phyloP scores from a whole-genome alignment of 2,329 filamentous ascomycete genomes.

The Fusarium poae region DNA sequence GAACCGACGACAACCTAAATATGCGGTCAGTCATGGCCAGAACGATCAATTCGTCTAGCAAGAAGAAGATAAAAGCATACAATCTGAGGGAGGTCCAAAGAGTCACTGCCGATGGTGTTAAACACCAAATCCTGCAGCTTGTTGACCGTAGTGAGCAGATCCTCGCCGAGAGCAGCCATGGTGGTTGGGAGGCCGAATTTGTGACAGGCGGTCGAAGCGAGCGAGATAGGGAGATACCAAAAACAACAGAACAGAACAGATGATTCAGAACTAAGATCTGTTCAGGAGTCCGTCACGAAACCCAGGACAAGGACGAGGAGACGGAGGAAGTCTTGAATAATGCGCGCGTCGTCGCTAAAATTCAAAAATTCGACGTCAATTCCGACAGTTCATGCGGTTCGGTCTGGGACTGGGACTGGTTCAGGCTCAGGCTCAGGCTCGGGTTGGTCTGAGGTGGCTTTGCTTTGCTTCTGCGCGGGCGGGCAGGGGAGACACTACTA shows the following conservation, averaged over 20 bases:
- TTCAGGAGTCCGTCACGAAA: conserved; percentile 40
- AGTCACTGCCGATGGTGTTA: conserved; percentile 99
- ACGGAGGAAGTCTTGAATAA: conserved; percentile 39
- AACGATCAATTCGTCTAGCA: conserved; percentile 28
- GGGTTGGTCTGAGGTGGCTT: conserved; percentile 24
- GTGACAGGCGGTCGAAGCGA: conserved; percentile 21
- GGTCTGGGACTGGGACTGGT: conserved; percentile 25
- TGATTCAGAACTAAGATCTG: conserved; percentile 28
- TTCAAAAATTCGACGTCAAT: conserved; percentile 45
- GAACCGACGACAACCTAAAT: conserved; percentile 94
- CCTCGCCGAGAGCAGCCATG: conserved; percentile 97
- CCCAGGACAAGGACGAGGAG: conserved; percentile 30
- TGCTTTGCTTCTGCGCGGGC: conserved; percentile 27
- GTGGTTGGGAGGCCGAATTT: conserved; percentile 46
- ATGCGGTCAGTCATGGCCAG: conserved; percentile 33
- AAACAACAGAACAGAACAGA: conserved; percentile 33
- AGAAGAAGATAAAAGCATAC: conserved; percentile 66
- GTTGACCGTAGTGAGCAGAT: conserved; percentile 95
- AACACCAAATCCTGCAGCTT: conserved; percentile 98
- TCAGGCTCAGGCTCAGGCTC: conserved; percentile 27
- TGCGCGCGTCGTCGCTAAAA: conserved; percentile 49
- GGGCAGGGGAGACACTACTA: conserved; percentile 28
- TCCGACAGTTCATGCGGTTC: conserved; percentile 49
- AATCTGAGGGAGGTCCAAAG: conserved; percentile 96
- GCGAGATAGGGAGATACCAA: conserved; percentile 20